These are phyloP conservation scores for Bathelium albidoporum DNA, from an alignment of 495 filamentous ascomycete genomes.

Conservation along the genomic window DNA sequence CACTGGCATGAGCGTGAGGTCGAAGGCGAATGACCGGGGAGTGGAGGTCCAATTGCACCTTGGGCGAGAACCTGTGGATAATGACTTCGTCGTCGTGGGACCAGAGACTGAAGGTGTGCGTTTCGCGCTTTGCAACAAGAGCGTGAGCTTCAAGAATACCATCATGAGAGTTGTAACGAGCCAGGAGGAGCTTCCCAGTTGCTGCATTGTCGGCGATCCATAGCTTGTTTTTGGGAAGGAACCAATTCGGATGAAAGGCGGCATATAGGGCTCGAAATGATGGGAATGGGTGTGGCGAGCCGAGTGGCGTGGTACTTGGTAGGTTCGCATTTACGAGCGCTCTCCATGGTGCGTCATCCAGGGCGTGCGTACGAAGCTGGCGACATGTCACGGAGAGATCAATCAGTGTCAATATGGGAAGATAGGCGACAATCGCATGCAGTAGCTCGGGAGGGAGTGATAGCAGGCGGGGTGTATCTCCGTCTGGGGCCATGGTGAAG, in stretches of 20 bases:
- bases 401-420: conserved; percentile 20
- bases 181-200: conserved; percentile 58
- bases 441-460: conserved; percentile 24
- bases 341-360: conserved; percentile 27
- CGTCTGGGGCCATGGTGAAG: background rate
- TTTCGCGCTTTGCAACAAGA: conserved; percentile 52
- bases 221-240: conserved; percentile 64
- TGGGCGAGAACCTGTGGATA: conserved; percentile 63
- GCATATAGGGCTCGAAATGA: conserved; percentile 49
- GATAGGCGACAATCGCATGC: conserved; percentile 19
- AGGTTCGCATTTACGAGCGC: conserved; percentile 23
- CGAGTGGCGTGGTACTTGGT: conserved; percentile 7
- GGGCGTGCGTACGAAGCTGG: conserved; percentile 17
- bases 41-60: conserved; percentile 56
- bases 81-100: conserved; percentile 54
- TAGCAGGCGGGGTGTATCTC: conserved; percentile 10
- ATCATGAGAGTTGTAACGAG: conserved; percentile 58
- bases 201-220: conserved; percentile 75
- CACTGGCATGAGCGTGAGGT: background rate
- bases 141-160: conserved; percentile 74
- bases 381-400: conserved; percentile 21
- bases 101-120: conserved; percentile 49
- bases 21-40: conserved; percentile 53
- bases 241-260: conserved; percentile 73
- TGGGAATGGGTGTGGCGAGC: conserved; percentile 11